These are phyloP conservation scores for Monilinia fructigena DNA, from an alignment of 2,329 filamentous ascomycete species.

Conservation along the genomic window DNA sequence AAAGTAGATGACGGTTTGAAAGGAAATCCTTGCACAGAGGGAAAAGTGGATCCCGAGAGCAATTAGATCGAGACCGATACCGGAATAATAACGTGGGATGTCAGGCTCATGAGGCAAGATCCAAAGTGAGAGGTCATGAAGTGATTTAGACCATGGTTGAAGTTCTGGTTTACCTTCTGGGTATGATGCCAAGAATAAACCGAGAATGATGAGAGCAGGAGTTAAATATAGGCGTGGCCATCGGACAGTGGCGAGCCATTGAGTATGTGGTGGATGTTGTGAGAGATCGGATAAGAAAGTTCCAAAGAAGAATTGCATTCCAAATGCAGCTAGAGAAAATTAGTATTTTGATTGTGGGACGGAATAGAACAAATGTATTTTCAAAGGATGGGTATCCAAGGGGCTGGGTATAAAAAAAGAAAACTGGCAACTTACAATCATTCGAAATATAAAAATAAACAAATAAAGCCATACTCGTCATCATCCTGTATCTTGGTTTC, in stretches of 20 bases:
- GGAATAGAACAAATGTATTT: not conserved
- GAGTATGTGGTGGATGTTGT: constrained; percentile 49
- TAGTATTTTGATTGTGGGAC: constrained; percentile 8
- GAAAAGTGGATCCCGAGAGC: constrained; percentile 54
- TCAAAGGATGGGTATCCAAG: too few relatives aligned
- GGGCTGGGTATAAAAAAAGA: too few relatives aligned
- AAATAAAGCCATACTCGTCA: constrained; percentile 48
- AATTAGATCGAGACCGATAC: constrained; percentile 50
- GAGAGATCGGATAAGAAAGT: constrained; percentile 61
- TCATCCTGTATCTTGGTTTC: constrained; percentile 50
- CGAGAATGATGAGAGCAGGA: constrained; percentile 50
- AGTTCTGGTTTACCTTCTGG: constrained; percentile 56
- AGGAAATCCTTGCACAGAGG: constrained; percentile 51
- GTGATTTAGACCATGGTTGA: constrained; percentile 52
- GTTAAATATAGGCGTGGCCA: constrained; percentile 49
- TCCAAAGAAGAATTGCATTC: constrained; percentile 61
- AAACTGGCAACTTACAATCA: constrained; percentile 32
- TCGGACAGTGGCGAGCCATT: constrained; percentile 46
- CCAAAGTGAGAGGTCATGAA: constrained; percentile 44
- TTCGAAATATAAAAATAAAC: constrained; percentile 47
- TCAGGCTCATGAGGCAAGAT: constrained; percentile 51
- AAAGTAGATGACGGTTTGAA: constrained; percentile 55
- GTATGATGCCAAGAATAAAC: constrained; percentile 59
- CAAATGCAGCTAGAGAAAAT: constrained; percentile 45
- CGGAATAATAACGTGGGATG: constrained; percentile 50